Base-by-base conservation (phyloP, 306 rosid genomes). In the Trifolium repens region DNA sequence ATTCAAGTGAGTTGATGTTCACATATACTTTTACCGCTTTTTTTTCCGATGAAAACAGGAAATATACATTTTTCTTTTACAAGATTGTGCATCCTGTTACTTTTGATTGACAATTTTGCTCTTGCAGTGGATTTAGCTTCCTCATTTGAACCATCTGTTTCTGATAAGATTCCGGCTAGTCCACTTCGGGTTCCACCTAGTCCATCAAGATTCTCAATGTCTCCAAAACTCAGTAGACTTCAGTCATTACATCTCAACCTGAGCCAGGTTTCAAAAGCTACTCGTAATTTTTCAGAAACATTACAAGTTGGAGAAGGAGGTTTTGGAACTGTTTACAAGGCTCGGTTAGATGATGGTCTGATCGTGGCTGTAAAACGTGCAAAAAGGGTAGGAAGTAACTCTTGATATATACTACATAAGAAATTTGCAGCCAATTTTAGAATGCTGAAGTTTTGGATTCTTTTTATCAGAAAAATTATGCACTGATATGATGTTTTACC, bases 311-410 rank as follows among this genome's bases (percentile, higher is more conserved):
- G 99, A 17, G 97, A 88, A 84, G 98, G 99, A 32, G 97, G 97
- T 52, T 96, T 96, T 79, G 99, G 99, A 82, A 88, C 97, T 72
- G 99, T 96, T 57, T 96, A 96, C 90, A 90, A 68, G 79, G 99
- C 97, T 37, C 87, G 63, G 67, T 85, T 96, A n/a, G 98, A 89
- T 52, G 86, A 81, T 69, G 97, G 98, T 49, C 73, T 78, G 49
- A 67, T 85, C 32, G 99, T 96, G 81, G 96, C 98, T 24, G 82
- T 96, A 59, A 92, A 92, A 79, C 98, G 98, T 27, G 97, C 97
- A 37, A 96, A 85, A 82, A 90, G 84, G 91, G 99, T 90, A 83
- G 72, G 84, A 32, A 40, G 46, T 59, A 35, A 44, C 53, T 43
- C 79, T 60, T 43, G 4, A 27, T 26, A 72, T 62, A 14, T 22